Conservation (phyloP, 306 rosid genomes). For the Sindora glabra region DNA sequence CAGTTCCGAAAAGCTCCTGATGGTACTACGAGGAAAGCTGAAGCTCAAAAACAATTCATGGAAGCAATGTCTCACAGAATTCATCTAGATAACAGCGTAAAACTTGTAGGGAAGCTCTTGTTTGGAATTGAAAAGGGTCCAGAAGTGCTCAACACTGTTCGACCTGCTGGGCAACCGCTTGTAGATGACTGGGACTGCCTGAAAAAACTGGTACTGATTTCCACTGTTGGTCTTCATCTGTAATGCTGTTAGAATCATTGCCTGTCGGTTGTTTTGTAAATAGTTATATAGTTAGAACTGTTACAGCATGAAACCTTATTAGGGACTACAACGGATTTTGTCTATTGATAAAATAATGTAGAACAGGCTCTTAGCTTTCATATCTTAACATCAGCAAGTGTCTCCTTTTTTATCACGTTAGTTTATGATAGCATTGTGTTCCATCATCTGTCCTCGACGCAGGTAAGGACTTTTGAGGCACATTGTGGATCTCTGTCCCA, state of each 20-base stretch:
- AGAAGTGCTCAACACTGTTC: conserved; percentile 44
- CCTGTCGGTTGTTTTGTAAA: background rate
- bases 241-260: background rate
- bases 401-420: conserved; percentile 4
- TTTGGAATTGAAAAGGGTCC: conserved; percentile 77
- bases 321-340: background rate
- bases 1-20: conserved; percentile 89
- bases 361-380: background rate
- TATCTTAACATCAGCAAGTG: background rate
- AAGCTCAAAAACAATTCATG: conserved; percentile 73
- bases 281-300: background rate
- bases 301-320: background rate
- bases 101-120: conserved; percentile 68
- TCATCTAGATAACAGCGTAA: conserved; percentile 69
- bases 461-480: conserved; percentile 92
- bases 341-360: background rate
- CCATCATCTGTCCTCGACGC: background rate
- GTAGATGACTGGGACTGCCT: conserved; percentile 89
- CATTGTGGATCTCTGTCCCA: conserved; percentile 87
- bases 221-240: background rate
- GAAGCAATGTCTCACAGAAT: conserved; percentile 86
- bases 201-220: conserved; percentile 50
- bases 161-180: conserved; percentile 62
- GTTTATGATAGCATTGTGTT: background rate
- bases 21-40: conserved; percentile 59